These are phyloP conservation scores for Coemansia sp. DNA, from an alignment of 192 early-diverging fungal species.

Conservation along the genomic window DNA sequence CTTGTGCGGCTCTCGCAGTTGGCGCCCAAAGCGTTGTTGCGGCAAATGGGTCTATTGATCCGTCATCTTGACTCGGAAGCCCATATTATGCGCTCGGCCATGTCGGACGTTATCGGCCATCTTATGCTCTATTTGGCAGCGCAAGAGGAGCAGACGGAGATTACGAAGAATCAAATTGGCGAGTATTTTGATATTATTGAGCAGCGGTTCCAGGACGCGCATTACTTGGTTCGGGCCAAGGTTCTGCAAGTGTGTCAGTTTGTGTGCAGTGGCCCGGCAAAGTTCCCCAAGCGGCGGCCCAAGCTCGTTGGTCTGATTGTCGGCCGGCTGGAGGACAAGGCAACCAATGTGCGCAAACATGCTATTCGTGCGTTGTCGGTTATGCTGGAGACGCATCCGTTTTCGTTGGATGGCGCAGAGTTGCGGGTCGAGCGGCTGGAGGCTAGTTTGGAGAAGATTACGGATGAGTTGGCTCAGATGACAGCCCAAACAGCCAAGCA, in stretches of 20 bases:
- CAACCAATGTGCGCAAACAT: conserved; percentile 82
- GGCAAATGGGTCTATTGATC: conserved; percentile 85
- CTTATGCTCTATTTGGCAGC: conserved; percentile 75
- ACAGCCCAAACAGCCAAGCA: conserved; percentile 26
- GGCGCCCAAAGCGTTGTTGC: conserved; percentile 77
- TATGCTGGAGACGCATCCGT: conserved; percentile 87
- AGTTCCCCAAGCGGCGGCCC: conserved; percentile 76
- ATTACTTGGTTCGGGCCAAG: conserved; percentile 81
- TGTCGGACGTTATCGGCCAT: conserved; percentile 88
- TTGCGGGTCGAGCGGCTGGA: conserved; percentile 73
- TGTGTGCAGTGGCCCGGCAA: conserved; percentile 73
- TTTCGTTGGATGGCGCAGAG: conserved; percentile 81
- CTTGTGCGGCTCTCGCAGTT: conserved; percentile 80
- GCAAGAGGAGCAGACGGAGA: conserved; percentile 70
- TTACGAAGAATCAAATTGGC: conserved; percentile 69
- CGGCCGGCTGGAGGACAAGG: conserved; percentile 87
- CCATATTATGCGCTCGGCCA: conserved; percentile 78
- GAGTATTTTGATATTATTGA: conserved; percentile 89
- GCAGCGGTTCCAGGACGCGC: conserved; percentile 90
- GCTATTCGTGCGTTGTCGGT: conserved; percentile 82
- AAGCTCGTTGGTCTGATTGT: conserved; percentile 68
- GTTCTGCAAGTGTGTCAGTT: conserved; percentile 81
- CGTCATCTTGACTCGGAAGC: conserved; percentile 88
- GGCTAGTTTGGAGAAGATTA: conserved; percentile 62
- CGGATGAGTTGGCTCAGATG: conserved; percentile 67